Base-by-base conservation (phyloP, 2,329 filamentous ascomycete genomes). In the Diplodia scrobiculata region DNA sequence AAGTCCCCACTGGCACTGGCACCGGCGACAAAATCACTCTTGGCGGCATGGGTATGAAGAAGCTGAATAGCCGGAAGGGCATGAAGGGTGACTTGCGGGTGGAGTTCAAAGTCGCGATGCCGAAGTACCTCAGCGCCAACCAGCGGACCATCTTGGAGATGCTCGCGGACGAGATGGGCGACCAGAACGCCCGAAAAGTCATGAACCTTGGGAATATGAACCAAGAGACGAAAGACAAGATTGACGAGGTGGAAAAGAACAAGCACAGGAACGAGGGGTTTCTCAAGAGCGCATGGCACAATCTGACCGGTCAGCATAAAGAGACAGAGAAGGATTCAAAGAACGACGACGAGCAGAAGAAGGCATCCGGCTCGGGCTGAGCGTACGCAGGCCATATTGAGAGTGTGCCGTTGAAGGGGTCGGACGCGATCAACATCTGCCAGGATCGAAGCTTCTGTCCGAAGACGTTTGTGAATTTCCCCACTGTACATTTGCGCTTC, bases 71-170 rank as follows among this genome's bases (percentile, higher is more conserved):
- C 19, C 85, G 91, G 55, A 84, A 88, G 66, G 86, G 84, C 36
- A 84, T 84, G 47, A 86, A 84, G 34, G 95, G 95, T 69, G 95
- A 99, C 74, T 80, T 99, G 68, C 89, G 87, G 75, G 92, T 99
- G 6, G 94, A 99, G 77, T 99, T 97, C 84, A 92, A 92, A 77
- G 91, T 99, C 53, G 82, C 86, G 65, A 97, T 98, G 91, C 95
- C 95, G 53, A 98, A 97, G 80, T 97, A 94, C 73, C 83, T 99
- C 70, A 92, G 86, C 65, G 86, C 90, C 53, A 98, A 97, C 80
- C 93, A 99, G 81, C 86, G 95, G 64, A 96, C 91, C 0, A 90
- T 99, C 67, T 81, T 96, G 52, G 95, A 99, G 81, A 94, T 98
- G 87, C 86, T 99, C 70, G 95, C 95, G 6, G 93, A 99, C 73